Evolutionary conservation across 768 basidiomycete species (phyloP).

Genomic region (Suillus lakei): DNA sequence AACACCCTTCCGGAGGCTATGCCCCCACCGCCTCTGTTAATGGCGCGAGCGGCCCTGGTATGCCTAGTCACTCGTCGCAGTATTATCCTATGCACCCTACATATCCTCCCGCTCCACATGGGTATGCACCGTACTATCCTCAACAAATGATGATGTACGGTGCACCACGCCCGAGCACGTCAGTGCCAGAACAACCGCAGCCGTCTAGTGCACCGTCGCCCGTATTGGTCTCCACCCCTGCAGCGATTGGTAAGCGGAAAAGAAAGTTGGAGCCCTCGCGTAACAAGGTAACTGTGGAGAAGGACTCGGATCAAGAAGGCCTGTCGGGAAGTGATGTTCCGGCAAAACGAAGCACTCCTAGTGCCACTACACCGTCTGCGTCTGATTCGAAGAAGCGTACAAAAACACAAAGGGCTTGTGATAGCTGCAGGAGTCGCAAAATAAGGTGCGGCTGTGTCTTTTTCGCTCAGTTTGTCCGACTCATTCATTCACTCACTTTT

Average conservation of each 20-base stretch:
- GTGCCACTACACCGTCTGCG: constrained; percentile 33
- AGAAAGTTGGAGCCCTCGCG: constrained; percentile 50
- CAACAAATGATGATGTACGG: constrained; percentile 75
- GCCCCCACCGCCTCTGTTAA: constrained; percentile 39
- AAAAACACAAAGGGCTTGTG: constrained; percentile 92
- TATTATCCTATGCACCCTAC: constrained; percentile 66
- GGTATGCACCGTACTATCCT: constrained; percentile 57
- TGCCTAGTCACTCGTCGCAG: constrained; percentile 44
- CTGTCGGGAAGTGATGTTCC: constrained; percentile 52
- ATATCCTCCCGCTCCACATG: constrained; percentile 48
- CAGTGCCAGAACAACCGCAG: constrained; percentile 39
- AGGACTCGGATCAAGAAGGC: constrained; percentile 65
- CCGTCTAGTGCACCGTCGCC: constrained; percentile 39
- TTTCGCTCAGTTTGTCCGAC: constrained; percentile 11
- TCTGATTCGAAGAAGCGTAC: constrained; percentile 84
- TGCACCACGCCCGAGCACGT: constrained; percentile 40
- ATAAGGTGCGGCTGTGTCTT: constrained; percentile 57
- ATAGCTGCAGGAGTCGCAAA: constrained; percentile 89
- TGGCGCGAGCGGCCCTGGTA: constrained; percentile 44
- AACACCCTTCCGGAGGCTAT: constrained; percentile 42
- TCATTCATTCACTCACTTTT: not conserved
- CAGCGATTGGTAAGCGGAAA: constrained; percentile 61
- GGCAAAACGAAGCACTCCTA: constrained; percentile 37
- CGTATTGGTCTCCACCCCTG: constrained; percentile 36
- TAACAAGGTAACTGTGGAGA: constrained; percentile 47